Conservation (phyloP, 148 eudicot species). For the Dianthus caryophyllus region DNA sequence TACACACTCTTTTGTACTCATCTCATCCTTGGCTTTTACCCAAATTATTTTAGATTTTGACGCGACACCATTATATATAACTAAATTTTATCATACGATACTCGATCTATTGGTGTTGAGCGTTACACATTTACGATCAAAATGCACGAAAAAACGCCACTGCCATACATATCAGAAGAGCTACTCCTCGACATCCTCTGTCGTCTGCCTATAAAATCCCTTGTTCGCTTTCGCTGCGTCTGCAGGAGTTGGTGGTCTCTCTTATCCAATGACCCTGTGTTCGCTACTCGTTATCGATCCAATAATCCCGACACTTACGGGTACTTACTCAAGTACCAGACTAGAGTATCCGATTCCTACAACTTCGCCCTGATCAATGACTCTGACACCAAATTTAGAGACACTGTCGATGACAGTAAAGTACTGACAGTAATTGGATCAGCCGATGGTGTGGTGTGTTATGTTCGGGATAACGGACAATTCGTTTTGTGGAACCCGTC, state of each 20-base stretch:
- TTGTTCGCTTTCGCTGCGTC: conserved; percentile 7
- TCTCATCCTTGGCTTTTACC: background rate
- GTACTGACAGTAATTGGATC: background rate
- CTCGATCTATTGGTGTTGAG: too few species aligned
- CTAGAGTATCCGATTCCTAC: background rate
- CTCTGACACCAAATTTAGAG: background rate
- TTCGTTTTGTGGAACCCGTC: conserved; percentile 8
- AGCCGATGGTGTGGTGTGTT: background rate
- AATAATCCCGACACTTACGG: background rate
- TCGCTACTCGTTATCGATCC: background rate
- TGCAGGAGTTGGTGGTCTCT: conserved; percentile 2
- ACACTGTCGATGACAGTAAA: too few species aligned
- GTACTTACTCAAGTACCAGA: background rate
- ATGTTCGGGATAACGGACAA: background rate
- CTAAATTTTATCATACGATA: background rate
- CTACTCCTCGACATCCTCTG: conserved; percentile 1
- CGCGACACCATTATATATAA: background rate
- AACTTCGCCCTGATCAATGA: background rate
- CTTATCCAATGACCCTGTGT: background rate
- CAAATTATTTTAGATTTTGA: too few species aligned
- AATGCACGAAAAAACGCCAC: background rate
- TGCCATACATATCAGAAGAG: conserved; percentile 4
- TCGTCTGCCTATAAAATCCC: conserved; percentile 10
- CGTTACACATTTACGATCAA: background rate
- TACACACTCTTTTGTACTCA: conserved; percentile 10